Evolutionary conservation across 2,329 filamentous ascomycete genomes (phyloP).

Genomic region (Amylocarpus encephaloides): DNA sequence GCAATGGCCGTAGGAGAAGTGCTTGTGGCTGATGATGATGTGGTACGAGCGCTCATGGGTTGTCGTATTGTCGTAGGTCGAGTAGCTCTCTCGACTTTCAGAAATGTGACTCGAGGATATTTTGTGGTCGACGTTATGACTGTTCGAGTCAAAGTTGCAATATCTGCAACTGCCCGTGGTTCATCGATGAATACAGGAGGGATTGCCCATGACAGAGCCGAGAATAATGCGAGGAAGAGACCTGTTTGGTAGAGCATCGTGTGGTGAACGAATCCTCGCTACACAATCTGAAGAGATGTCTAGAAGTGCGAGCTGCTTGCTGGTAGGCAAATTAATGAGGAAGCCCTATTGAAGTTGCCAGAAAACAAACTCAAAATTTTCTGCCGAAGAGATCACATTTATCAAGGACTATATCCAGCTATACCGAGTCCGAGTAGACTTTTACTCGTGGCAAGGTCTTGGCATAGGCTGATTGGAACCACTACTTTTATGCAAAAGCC

Average conservation of each 20-base stretch:
- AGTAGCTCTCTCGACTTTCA: not conserved
- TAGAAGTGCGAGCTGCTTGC: too few species aligned
- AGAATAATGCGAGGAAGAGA: not conserved
- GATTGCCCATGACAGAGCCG: not conserved
- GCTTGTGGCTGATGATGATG: not conserved
- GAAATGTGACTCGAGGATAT: not conserved
- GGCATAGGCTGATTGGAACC: constrained; percentile 5
- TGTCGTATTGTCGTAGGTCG: not conserved
- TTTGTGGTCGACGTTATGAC: not conserved
- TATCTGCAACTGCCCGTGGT: too few species aligned
- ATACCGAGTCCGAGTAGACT: not conserved
- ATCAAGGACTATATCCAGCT: too few species aligned
- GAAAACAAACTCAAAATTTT: not conserved
- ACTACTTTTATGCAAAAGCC: constrained; percentile 5
- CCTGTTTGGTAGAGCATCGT: not conserved
- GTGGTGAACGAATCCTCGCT: not conserved
- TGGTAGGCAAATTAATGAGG: not conserved
- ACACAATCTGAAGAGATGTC: not conserved
- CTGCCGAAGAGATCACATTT: too few species aligned
- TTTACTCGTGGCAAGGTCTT: constrained; percentile 4
- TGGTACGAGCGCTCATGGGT: not conserved
- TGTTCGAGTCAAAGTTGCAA: not conserved
- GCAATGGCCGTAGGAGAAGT: constrained; percentile 1
- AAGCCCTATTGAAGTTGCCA: not conserved
- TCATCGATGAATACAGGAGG: not conserved